These are phyloP conservation scores for Penicillium sp. DNA, from an alignment of 2,329 filamentous ascomycete genomes.

Conservation along the genomic window DNA sequence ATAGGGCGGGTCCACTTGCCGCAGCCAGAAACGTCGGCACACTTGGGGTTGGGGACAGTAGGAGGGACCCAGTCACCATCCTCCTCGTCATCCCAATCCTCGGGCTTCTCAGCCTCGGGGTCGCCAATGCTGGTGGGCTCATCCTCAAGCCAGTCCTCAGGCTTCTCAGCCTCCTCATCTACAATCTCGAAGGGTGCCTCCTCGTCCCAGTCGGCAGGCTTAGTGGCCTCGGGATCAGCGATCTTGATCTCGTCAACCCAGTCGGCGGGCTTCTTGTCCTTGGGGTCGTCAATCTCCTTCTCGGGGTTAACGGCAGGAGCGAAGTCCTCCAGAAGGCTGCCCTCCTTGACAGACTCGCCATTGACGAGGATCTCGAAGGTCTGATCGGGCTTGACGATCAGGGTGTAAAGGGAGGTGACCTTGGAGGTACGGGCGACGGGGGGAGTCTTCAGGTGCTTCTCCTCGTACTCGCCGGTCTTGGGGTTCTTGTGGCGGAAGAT, in stretches of 20 bases:
- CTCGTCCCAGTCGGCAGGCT: constrained; percentile 99
- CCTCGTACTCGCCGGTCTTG: constrained; percentile 98
- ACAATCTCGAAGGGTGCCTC: constrained; percentile 95
- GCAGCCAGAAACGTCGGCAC: constrained; percentile 87
- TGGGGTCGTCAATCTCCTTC: constrained; percentile 90
- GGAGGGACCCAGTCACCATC: constrained; percentile 96
- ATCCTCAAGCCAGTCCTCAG: constrained; percentile 93
- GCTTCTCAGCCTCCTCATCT: constrained; percentile 86
- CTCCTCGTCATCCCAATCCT: constrained; percentile 99
- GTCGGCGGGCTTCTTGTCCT: constrained; percentile 90
- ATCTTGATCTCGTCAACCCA: constrained; percentile 97
- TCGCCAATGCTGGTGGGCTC: constrained; percentile 82
- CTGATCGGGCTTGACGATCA: constrained; percentile 96
- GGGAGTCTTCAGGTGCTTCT: constrained; percentile 91
- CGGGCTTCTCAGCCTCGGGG: constrained; percentile 94
- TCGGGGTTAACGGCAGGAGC: constrained; percentile 86
- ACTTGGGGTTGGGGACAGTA: constrained; percentile 93
- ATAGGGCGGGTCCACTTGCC: constrained; percentile 88
- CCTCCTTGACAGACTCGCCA: constrained; percentile 82
- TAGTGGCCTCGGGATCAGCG: constrained; percentile 85
- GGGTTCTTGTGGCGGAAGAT: constrained; percentile 99
- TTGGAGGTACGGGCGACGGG: constrained; percentile 87
- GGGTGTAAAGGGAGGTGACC: constrained; percentile 90
- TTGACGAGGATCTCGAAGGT: constrained; percentile 91
- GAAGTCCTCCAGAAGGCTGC: constrained; percentile 93